Evolutionary conservation across 2,329 filamentous ascomycete species (phyloP), one percentile per base, ranked within the genome.

Genomic region (Colletotrichum sp.): DNA sequence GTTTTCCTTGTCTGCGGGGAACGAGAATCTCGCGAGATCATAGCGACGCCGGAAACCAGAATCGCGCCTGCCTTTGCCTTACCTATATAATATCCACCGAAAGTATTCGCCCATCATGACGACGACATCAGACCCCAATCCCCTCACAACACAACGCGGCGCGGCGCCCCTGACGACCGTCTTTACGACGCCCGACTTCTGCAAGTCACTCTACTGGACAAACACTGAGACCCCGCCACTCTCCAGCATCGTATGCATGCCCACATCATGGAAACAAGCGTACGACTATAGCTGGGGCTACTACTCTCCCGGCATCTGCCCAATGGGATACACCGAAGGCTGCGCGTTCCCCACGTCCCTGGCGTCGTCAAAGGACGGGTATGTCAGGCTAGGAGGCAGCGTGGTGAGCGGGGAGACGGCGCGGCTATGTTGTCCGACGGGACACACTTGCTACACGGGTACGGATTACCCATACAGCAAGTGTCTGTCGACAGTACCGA

Each of bases 261-360:
- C 74, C 18, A 68, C 70, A 21, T 75, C 74, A 36, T 75, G 74
- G 74, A 72, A 69, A 32, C 74, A 75, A 36, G 57, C 73, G 15
- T 71, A 21, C 30, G 77, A 60, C 32, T 78, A 78, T 21, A 12
- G 28, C 9, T 75, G 74, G 74, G 77, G 77, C 9, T 78, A 58
- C 57, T 78, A 78, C 28, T 78, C 77, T 8, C 77, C 77, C 3
- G 77, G 61, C 16, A 78, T 78, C 10, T 78, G 77, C 5, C 77
- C 77, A 6, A 26, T 24, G 10, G 75, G 77, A 70, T 76, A 76
- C n/a, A 76, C 71, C 48, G 61, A 74, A 60, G 74, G 74, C 26
- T 76, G 74, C 21, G 61, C 74, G 30, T 74, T 75, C 34, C 72
- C 74, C 18, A 74, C 74, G 8, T 61, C 60, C 12, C 24, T 57